These are phyloP conservation scores for Nicotiana obtusifolia DNA, from an alignment of 257 asterid genomes.

Conservation along the genomic window DNA sequence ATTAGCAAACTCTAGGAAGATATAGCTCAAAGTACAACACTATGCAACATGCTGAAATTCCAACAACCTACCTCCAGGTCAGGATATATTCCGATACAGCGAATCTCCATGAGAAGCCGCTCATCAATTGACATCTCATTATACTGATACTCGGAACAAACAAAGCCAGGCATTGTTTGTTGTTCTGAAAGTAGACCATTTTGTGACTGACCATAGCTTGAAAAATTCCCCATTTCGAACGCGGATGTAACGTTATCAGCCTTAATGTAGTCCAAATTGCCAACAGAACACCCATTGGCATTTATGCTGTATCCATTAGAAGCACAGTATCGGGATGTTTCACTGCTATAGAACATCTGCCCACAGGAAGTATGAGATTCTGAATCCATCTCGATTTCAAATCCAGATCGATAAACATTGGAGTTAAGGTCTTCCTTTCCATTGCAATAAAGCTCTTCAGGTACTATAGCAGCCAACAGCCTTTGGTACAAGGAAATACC, in stretches of 20 bases:
- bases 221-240: slow-evolving; percentile 27
- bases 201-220: slow-evolving; percentile 38
- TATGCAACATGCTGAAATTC: slow-evolving; percentile 14
- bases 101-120: slow-evolving; percentile 68
- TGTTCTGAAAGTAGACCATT: slow-evolving; percentile 43
- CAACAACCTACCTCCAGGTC: slow-evolving; percentile 60
- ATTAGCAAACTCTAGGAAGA: slow-evolving; percentile 9
- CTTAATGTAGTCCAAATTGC: slow-evolving; percentile 38
- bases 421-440: slow-evolving; percentile 41
- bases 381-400: slow-evolving; percentile 45
- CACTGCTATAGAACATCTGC: slow-evolving; percentile 33
- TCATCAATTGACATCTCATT: slow-evolving; percentile 61
- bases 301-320: slow-evolving; percentile 47
- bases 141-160: slow-evolving; percentile 58
- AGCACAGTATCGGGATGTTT: slow-evolving; percentile 38
- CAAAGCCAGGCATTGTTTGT: slow-evolving; percentile 27
- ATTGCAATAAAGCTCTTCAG: slow-evolving; percentile 46
- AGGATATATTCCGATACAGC: slow-evolving; percentile 73
- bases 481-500: slow-evolving; percentile 70
- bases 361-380: slow-evolving; percentile 41
- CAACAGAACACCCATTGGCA: slow-evolving; percentile 36
- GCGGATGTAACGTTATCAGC: slow-evolving; percentile 26
- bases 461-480: slow-evolving; percentile 71
- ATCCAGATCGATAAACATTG: slow-evolving; percentile 40
- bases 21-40: slow-evolving; percentile 15